Base-by-base conservation (phyloP, 2,329 filamentous ascomycete species). In the Paracamarosporium sp. region DNA sequence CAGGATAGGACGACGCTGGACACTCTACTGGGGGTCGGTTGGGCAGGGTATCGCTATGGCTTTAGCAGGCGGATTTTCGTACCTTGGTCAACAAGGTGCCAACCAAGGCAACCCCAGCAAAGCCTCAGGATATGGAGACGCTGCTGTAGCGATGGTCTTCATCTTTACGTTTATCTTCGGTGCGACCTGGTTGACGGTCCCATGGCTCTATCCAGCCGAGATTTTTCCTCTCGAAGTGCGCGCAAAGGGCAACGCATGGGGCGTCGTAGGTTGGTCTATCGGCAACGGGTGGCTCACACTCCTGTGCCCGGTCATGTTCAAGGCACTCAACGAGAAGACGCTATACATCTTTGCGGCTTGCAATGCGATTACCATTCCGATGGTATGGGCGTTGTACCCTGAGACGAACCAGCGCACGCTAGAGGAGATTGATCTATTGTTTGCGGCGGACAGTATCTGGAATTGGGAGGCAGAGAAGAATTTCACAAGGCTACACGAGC, bases 241-340 rank as follows among this genome's bases (percentile, higher is more conserved):
- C 22, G 90, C 90, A 1, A 88, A 89, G 64, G 90, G 90, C 5
- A 92, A 92, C 59, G 88, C 90, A 1, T 92, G 86, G 84, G 89
- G 90, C 20, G 89, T 92, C 0, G 84, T 91, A 0, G 90, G 90
- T 0, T 93, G 90, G 90, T 86, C 82, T 13, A 90, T 92, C 50
- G 90, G 90, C 0, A 91, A 91, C 62, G 89, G 88, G 15, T 90
- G 87, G 86, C 73, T 84, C 3, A 73, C 75, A 0, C 65, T 80
- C 0, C 68, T 79, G 1, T 76, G 72, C n/a, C 77, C 77, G 0
- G 69, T 76, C 50, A 73, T 72, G 68, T 89, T 91, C 69, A 76
- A 80, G 55, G 79, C 81, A 5, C 86, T 92, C 50, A 82, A 84
- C 22, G 88, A 91, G 61, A 91, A 90, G 68, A 92, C 89, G 0